These are phyloP conservation scores for Cucumis hystrix DNA, from an alignment of 306 rosid species.

Conservation along the genomic window DNA sequence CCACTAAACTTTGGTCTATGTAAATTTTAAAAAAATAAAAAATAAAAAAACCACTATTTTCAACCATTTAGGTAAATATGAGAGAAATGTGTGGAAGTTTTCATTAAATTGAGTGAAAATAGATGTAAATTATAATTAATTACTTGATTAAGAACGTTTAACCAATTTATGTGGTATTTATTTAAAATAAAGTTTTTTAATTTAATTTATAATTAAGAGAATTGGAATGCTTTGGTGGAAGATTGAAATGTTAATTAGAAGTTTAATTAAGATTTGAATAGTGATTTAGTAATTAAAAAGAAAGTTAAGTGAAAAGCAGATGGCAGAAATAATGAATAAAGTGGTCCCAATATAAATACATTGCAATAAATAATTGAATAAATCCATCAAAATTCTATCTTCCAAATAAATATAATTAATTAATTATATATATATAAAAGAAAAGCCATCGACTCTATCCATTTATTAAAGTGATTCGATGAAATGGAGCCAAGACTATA, in stretches of 20 bases:
- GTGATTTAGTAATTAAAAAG: not conserved
- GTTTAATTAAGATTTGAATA: not conserved
- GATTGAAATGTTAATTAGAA: not conserved
- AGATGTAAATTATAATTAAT: too few species aligned
- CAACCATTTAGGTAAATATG: too few species aligned
- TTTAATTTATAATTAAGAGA: too few species aligned
- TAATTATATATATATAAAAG: not conserved
- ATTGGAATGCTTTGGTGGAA: not conserved
- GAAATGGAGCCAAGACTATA: not conserved
- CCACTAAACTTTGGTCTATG: too few species aligned
- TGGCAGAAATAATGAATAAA: not conserved
- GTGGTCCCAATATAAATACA: not conserved
- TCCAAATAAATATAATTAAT: too few species aligned
- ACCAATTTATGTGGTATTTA: too few species aligned
- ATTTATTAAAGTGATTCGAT: constrained; percentile 3
- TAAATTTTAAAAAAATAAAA: too few species aligned
- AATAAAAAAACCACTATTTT: too few species aligned
- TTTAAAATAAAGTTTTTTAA: too few species aligned
- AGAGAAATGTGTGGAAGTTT: too few species aligned
- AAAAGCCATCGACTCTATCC: not conserved
- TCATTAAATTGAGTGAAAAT: too few species aligned
- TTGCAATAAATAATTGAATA: not conserved
- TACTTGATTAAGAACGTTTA: too few species aligned
- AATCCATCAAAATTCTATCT: not conserved
- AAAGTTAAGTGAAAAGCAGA: not conserved